Evolutionary conservation across 148 eudicot species (phyloP).

Genomic region (Amaranthus hypochondriacus): DNA sequence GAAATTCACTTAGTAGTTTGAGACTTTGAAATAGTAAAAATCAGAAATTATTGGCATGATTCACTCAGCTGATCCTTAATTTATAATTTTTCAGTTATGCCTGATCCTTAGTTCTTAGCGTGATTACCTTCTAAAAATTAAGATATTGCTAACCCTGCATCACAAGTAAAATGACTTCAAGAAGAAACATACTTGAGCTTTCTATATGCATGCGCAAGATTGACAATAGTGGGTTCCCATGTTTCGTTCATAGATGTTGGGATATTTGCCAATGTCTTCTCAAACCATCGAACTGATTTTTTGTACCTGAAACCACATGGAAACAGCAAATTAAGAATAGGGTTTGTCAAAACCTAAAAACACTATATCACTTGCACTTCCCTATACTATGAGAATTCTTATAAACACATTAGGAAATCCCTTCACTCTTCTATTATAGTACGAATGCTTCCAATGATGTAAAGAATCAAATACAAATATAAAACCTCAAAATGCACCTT

Average conservation of each 20-base stretch:
- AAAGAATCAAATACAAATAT: background rate
- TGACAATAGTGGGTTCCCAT: constrained; percentile 92
- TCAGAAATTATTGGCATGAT: too few relatives aligned
- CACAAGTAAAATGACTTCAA: background rate
- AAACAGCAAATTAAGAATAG: background rate
- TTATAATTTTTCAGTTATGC: too few relatives aligned
- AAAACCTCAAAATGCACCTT: background rate
- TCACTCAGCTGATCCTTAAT: too few relatives aligned
- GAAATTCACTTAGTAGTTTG: too few relatives aligned
- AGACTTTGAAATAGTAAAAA: too few relatives aligned
- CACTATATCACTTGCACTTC: background rate
- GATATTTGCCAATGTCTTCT: constrained; percentile 66
- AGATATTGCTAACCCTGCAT: background rate
- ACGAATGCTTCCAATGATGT: background rate
- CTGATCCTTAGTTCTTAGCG: too few relatives aligned
- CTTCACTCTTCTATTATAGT: background rate
- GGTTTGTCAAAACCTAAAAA: background rate
- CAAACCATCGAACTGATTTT: constrained; percentile 85
- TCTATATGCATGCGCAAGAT: constrained; percentile 80
- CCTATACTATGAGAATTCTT: background rate
- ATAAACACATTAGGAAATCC: constrained; percentile 4
- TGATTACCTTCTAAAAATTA: background rate
- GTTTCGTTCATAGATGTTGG: constrained; percentile 64
- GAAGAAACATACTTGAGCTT: constrained; percentile 55
- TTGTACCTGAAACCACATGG: constrained; percentile 55